Conservation (phyloP, 306 rosid genomes). For the Fragaria vesca region DNA sequence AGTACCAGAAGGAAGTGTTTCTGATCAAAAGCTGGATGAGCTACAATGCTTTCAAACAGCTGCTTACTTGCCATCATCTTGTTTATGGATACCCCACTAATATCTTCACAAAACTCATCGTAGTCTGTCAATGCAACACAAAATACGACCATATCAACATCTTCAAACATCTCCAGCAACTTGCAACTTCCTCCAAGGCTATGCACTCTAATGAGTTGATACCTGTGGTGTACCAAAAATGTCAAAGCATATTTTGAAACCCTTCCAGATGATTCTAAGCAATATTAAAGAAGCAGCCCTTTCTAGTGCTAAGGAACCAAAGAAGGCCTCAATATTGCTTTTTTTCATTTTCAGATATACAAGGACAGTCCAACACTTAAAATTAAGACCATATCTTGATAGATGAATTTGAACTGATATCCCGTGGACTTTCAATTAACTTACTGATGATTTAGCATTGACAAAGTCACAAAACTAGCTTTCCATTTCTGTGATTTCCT, state of each 20-base stretch:
- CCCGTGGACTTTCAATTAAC: not conserved
- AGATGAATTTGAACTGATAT: not conserved
- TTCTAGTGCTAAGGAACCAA: not conserved
- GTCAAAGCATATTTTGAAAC: not conserved
- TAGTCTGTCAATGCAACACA: constrained; percentile 65
- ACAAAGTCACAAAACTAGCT: not conserved
- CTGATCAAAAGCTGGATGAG: constrained; percentile 37
- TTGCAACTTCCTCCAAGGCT: constrained; percentile 67
- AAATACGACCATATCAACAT: constrained; percentile 49
- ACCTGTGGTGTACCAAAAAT: constrained; percentile 33
- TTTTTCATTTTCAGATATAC: not conserved
- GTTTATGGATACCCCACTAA: constrained; percentile 46
- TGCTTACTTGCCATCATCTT: constrained; percentile 60
- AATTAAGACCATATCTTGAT: constrained; percentile 2
- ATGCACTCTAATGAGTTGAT: constrained; percentile 60
- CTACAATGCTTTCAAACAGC: constrained; percentile 58
- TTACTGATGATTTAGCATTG: not conserved
- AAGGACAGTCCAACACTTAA: not conserved
- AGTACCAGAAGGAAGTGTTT: constrained; percentile 62
- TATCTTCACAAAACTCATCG: constrained; percentile 45
- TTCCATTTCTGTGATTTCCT: not conserved
- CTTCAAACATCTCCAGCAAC: constrained; percentile 75
- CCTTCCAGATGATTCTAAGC: not conserved
- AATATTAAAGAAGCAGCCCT: not conserved
- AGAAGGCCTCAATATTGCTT: not conserved